Evolutionary conservation across 768 basidiomycete genomes (phyloP).

Genomic region (Tulasnella calospora): DNA sequence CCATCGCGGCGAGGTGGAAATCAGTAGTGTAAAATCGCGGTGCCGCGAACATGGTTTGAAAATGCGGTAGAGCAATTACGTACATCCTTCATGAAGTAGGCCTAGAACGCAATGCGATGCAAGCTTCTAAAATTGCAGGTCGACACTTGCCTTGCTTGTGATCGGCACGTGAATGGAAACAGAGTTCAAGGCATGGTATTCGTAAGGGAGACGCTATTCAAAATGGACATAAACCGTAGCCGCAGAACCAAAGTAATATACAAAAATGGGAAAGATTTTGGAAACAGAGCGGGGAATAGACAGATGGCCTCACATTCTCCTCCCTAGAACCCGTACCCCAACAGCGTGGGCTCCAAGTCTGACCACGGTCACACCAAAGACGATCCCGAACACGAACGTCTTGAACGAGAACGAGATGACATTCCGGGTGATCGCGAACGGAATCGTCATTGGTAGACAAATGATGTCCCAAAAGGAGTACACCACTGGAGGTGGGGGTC

Average conservation of each 20-base stretch:
- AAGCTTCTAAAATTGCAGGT: neutral
- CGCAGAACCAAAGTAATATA: neutral
- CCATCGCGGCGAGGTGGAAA: constrained; percentile 81
- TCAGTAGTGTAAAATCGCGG: constrained; percentile 68
- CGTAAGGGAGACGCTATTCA: constrained; percentile 3
- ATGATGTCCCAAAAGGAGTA: constrained; percentile 19
- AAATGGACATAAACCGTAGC: neutral
- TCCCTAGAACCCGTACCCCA: neutral
- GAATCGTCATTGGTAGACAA: constrained; percentile 11
- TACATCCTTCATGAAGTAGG: neutral
- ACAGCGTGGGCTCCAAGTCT: constrained; percentile 13
- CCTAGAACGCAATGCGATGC: neutral
- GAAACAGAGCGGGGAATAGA: neutral
- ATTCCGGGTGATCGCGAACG: neutral
- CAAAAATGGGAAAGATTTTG: neutral
- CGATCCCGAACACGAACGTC: constrained; percentile 14
- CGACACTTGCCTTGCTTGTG: neutral
- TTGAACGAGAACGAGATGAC: constrained; percentile 9
- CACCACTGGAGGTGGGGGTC: neutral
- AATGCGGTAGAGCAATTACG: constrained; percentile 11
- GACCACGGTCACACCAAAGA: constrained; percentile 19
- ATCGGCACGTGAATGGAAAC: constrained; percentile 6
- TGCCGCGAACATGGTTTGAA: constrained; percentile 32
- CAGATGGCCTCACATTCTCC: constrained; percentile 7
- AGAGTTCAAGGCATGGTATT: constrained; percentile 2